Evolutionary conservation across 148 eudicot genomes (phyloP).

Genomic region (Camellia japonica): DNA sequence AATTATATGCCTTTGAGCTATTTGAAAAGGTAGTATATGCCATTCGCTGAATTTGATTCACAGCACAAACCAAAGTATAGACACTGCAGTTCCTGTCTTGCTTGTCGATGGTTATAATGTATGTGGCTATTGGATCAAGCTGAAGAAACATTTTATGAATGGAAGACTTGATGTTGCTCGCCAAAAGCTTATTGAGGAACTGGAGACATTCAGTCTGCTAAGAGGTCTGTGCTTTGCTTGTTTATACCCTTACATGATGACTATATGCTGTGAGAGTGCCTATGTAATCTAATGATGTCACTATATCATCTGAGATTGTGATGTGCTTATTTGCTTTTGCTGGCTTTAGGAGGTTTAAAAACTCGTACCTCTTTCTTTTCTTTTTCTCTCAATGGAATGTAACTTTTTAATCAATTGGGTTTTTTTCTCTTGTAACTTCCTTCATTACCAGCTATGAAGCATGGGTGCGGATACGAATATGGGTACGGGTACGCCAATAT

Average conservation of each 20-base stretch:
- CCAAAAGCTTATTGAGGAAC: conserved; percentile 88
- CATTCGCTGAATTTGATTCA: conserved; percentile 22
- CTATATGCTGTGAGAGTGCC: neutral
- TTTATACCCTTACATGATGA: neutral
- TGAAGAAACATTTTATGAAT: conserved; percentile 85
- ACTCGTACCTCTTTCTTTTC: neutral
- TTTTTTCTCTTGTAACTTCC: conserved; percentile 2
- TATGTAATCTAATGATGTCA: neutral
- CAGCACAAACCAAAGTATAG: conserved; percentile 82
- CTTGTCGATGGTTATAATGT: conserved; percentile 99
- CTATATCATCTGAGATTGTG: neutral
- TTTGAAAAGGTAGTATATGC: conserved; percentile 18
- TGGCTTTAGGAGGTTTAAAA: neutral
- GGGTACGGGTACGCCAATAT: too few relatives aligned
- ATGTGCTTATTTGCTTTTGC: neutral
- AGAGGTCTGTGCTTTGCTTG: conserved; percentile 67
- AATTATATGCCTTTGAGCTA: conserved; percentile 6
- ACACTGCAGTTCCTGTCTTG: conserved; percentile 79
- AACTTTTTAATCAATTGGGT: neutral
- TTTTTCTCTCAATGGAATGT: neutral
- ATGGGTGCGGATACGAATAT: too few relatives aligned
- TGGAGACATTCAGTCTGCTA: conserved; percentile 71
- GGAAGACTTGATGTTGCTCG: conserved; percentile 91
- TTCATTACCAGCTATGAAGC: too few relatives aligned
- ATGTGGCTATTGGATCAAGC: conserved; percentile 92